phyloP scores from a whole-genome alignment of 1,139 yeast species.

The Casaregolazyma suthepensis region DNA sequence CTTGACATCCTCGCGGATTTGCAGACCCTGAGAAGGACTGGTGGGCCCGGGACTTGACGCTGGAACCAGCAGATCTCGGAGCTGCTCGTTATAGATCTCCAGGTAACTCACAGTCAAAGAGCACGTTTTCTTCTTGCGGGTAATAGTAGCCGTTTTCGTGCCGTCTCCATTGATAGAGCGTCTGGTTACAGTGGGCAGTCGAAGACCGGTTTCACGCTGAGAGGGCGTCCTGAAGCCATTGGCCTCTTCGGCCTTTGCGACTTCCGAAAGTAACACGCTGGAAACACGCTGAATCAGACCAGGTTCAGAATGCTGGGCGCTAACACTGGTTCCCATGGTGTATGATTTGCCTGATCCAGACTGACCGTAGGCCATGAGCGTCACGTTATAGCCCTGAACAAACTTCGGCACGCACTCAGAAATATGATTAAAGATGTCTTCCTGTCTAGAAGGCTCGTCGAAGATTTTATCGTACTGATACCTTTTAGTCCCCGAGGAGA shows the following conservation, averaged over 20 bases:
- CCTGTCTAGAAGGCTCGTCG: conserved; percentile 19
- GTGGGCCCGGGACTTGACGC: neutral
- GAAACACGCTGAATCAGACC: conserved; percentile 24
- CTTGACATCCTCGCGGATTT: conserved; percentile 23
- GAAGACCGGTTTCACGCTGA: conserved; percentile 5
- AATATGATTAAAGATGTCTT: conserved; percentile 21
- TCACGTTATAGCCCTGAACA: conserved; percentile 27
- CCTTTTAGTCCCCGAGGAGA: conserved; percentile 12
- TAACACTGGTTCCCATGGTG: conserved; percentile 29
- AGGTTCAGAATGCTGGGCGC: conserved; percentile 10
- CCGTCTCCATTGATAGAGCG: neutral
- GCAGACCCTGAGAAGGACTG: conserved; percentile 11
- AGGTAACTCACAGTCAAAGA: conserved; percentile 31
- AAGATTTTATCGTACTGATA: conserved; percentile 23
- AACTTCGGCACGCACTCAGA: conserved; percentile 16
- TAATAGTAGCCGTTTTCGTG: neutral
- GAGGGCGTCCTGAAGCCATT: neutral
- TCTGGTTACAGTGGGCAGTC: neutral
- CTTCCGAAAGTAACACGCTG: conserved; percentile 14
- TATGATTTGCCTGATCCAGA: conserved; percentile 32
- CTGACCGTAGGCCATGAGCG: conserved; percentile 33
- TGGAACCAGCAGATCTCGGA: conserved; percentile 46
- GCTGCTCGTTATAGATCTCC: conserved; percentile 68
- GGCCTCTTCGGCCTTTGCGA: neutral
- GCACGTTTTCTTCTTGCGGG: conserved; percentile 14